phyloP scores from a whole-genome alignment of 78 protist species.

The Neovahlkampfia damariscottae region DNA sequence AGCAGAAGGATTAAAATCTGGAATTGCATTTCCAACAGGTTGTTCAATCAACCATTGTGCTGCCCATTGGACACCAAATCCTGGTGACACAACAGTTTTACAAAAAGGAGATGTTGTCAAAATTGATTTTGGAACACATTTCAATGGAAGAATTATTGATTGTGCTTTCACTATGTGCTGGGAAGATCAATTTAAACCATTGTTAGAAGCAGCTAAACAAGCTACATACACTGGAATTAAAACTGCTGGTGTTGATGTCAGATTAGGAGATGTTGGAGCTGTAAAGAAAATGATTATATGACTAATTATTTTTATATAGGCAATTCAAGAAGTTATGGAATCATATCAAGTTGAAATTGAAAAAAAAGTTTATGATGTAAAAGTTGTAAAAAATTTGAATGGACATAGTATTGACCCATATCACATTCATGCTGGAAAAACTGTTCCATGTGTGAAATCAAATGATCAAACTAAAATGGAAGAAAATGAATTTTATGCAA shows the following conservation, averaged over 20 bases:
- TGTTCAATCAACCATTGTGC: constrained; percentile 88
- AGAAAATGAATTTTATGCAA: constrained; percentile 96
- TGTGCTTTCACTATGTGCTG: constrained; percentile 87
- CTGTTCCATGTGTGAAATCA: constrained; percentile 89
- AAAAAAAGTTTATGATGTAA: constrained; percentile 71
- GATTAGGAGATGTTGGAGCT: constrained; percentile 91
- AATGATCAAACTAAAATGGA: constrained; percentile 53
- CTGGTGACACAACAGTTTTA: constrained; percentile 91
- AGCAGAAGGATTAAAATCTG: constrained; percentile 63
- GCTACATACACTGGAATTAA: constrained; percentile 88
- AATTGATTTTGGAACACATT: constrained; percentile 95
- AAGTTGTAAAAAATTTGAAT: constrained; percentile 79
- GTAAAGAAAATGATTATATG: no score
- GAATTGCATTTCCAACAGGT: constrained; percentile 91
- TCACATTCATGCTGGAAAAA: constrained; percentile 89
- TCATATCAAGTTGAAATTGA: constrained; percentile 85
- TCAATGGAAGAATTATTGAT: constrained; percentile 90
- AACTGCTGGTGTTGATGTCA: constrained; percentile 85
- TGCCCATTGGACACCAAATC: constrained; percentile 97
- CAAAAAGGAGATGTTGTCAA: constrained; percentile 83
- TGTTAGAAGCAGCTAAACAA: constrained; percentile 77
- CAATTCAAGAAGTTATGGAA: constrained; percentile 95
- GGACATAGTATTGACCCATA: constrained; percentile 93
- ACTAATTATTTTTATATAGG: no score
- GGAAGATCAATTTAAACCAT: constrained; percentile 67